A percentile compares a stretch with the other conserved stretches of the same genome.
These are phyloP conservation scores for Cordyceps sp. DNA, from an alignment of 2,329 filamentous ascomycete species.

Conservation along the genomic window DNA sequence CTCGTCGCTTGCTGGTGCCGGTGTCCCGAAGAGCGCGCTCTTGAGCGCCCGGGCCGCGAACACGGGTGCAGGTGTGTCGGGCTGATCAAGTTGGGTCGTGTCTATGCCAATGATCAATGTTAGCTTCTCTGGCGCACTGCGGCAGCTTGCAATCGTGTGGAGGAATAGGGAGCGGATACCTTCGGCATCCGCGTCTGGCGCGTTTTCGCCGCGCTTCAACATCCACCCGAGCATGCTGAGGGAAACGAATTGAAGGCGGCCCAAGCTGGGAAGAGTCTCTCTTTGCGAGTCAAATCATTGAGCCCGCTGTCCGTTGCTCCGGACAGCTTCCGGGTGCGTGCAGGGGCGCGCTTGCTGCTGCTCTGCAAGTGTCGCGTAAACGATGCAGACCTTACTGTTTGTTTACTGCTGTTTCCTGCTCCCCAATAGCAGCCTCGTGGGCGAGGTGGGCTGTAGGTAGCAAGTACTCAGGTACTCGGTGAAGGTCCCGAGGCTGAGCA, in stretches of 20 bases:
- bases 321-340: background rate
- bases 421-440: too few species aligned
- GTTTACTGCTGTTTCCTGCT: too few species aligned
- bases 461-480: too few species aligned
- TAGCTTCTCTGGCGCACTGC: background rate
- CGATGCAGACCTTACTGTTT: too few species aligned
- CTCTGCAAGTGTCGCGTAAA: constrained; percentile 1
- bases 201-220: constrained; percentile 27
- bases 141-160: background rate
- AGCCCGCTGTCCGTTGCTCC: too few species aligned
- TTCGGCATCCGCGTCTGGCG: constrained; percentile 14
- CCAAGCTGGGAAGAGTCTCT: background rate
- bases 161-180: constrained; percentile 1
- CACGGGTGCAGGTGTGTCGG: constrained; percentile 49
- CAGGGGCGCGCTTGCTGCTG: too few species aligned
- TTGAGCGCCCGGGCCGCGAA: constrained; percentile 51
- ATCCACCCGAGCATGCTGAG: constrained; percentile 44
- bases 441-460: too few species aligned
- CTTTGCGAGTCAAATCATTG: too few species aligned
- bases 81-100: constrained; percentile 33
- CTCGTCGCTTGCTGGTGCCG: constrained; percentile 22
- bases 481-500: too few species aligned
- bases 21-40: constrained; percentile 46
- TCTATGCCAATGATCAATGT: constrained; percentile 10
- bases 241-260: background rate